Evolutionary conservation across 805 yeast species (phyloP), one percentile per base, ranked within the genome.

Genomic region (Pichia pseudocactophila): DNA sequence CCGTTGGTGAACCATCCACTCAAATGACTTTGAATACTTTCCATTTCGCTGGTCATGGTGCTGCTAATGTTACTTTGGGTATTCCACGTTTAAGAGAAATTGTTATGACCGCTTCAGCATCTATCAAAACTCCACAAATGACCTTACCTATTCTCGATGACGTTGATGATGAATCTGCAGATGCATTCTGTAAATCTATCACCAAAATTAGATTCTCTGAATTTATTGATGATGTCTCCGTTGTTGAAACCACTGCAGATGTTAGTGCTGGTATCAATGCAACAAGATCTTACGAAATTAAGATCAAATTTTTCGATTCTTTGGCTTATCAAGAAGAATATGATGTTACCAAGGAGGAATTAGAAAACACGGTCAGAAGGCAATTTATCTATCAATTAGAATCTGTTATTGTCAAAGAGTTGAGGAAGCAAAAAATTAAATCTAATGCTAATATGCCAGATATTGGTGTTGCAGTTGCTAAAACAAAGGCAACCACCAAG

Each of bases 31-130:
- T 83, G 58, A 83, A 83, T 61, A 83, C 94, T 46, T 90, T 90
- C 86, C 98, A 92, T 71, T 92, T 92, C 59, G 99, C 99, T 55
- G 99, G 99, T 63, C 98, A 94, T 69, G 99, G 99, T 78, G 99
- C 98, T 45, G 98, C 98, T 36, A 92, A 92, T 66, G 99, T 92
- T 50, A 92, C 99, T 0, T 74, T 92, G 57, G 99, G 99, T 83
- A 92, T 92, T 61, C 99, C 99, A 34, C 96, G 99, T 78, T 80
- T 92, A 86, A 83, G 99, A 78, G 99, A 92, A 75, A 92, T 92
- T 64, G 88, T 92, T 62, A 92, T 92, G 99, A 94, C 99, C 11
- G 99, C 99, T 17, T 86, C 96, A 46, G 79, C 96, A 18, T 68
- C 83, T 37, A 92, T 92, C 58, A 86, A 87, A 70, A 92, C 99